Evolutionary conservation across 768 basidiomycete species (phyloP).

Genomic region (Collybia sordida): DNA sequence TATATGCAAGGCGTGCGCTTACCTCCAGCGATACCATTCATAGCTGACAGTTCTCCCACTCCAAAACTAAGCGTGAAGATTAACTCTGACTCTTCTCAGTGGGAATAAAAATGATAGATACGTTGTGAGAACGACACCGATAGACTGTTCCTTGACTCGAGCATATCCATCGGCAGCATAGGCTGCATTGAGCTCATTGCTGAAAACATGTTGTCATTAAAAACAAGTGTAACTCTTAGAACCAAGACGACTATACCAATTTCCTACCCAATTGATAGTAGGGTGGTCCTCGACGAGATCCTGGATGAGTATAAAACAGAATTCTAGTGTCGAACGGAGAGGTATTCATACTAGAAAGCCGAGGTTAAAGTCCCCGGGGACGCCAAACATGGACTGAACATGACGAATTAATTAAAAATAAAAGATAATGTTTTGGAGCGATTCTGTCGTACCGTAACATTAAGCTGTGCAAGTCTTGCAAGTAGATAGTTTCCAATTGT

Average conservation of each 20-base stretch:
- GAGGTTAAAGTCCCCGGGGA: constrained; percentile 88
- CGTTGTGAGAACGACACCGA: constrained; percentile 82
- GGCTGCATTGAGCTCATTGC: constrained; percentile 83
- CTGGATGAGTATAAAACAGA: constrained; percentile 30
- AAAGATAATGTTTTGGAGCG: neutral
- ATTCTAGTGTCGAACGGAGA: neutral
- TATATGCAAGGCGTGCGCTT: constrained; percentile 9
- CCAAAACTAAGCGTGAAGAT: constrained; percentile 58
- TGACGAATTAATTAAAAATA: neutral
- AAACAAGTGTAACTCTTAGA: too few relatives aligned
- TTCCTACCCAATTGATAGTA: constrained; percentile 82
- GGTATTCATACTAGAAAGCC: constrained; percentile 48
- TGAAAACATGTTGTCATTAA: constrained; percentile 22
- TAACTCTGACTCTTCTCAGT: neutral
- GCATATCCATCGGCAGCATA: constrained; percentile 96
- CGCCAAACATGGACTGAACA: constrained; percentile 72
- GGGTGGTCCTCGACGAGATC: constrained; percentile 83
- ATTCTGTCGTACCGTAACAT: constrained; percentile 44
- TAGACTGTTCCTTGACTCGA: constrained; percentile 70
- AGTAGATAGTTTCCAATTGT: constrained; percentile 56
- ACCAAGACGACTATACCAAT: constrained; percentile 54
- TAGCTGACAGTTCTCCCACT: constrained; percentile 90
- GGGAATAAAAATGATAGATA: constrained; percentile 24
- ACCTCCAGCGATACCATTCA: constrained; percentile 82
- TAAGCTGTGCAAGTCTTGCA: constrained; percentile 54